Evolutionary conservation across 1,284 basidiomycete genomes (phyloP), one percentile per base, ranked within the genome.

Genomic region (Butyriboletus appendiculatus): DNA sequence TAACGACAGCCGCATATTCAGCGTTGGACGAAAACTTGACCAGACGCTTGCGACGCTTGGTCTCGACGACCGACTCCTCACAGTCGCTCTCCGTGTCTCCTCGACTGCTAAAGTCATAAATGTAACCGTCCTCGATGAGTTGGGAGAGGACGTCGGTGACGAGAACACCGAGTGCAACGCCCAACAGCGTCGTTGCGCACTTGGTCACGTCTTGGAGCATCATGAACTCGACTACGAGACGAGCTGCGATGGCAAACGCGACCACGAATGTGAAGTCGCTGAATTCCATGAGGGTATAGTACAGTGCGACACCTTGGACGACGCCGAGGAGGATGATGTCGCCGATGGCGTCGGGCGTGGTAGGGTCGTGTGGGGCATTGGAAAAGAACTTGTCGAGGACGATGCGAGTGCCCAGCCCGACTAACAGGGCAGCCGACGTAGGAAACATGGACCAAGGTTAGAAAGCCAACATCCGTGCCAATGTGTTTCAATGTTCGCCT

Each of bases 221-320:
- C 52, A 75, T 72, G 66, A 83, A 86, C 65, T 88, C 86, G 63
- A 83, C 67, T 52, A 80, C 66, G 57, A 88, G 78, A 64, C 88
- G 86, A 9, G 74, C 80, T 43, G 75, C 76, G 60, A 89, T 81
- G 49, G 74, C 78, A 45, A 83, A 72, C 48, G 75, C 82, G 45
- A 85, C 79, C 53, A 78, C 74, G 60, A 86, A 72, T 40, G 80
- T 77, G 38, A 86, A 72, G 56, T 76, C 74, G 45, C 77, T 76
- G 50, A 78, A 75, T 65, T 81, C 81, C 55, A 75, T 76, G 58
- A 82, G 77, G 51, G 85, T 76, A 63, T 82, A 86, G 65, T 89
- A 86, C 44, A 92, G 74, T 26, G 81, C 85, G 59, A 88, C 81
- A 48, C 89, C 89, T 70, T 90, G 86, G 77, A 86, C 85, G 61